phyloP scores from a whole-genome alignment of 257 asterid genomes.

The Thymus mandschuricus region DNA sequence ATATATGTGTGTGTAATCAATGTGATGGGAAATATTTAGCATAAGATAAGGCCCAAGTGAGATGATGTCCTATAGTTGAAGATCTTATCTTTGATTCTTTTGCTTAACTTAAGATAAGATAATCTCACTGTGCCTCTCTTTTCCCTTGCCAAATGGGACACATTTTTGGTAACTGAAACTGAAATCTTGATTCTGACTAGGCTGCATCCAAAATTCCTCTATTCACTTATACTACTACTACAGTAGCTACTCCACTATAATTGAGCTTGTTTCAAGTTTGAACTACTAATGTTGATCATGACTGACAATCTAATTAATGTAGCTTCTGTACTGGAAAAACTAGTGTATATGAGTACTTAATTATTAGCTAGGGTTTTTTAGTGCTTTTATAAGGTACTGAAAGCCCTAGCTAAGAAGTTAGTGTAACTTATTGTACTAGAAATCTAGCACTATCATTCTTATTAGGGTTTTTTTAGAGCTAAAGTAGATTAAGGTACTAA shows the following conservation, averaged over 20 bases:
- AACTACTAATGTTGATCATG: neutral
- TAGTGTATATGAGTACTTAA: neutral
- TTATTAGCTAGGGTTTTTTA: neutral
- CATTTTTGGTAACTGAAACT: conserved; percentile 25
- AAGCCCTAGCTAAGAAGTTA: neutral
- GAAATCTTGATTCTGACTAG: conserved; percentile 31
- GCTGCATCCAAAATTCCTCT: neutral
- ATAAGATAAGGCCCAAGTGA: conserved; percentile 35
- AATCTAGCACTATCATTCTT: too few relatives aligned
- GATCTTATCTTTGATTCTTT: conserved; percentile 56
- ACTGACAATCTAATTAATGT: neutral
- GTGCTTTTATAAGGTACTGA: neutral
- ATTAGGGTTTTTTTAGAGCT: too few relatives aligned
- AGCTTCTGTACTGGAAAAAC: neutral
- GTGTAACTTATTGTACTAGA: too few relatives aligned
- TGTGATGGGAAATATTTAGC: conserved; percentile 15
- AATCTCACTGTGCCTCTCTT: conserved; percentile 39
- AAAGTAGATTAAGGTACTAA: too few relatives aligned
- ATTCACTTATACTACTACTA: too few relatives aligned
- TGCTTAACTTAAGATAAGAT: conserved; percentile 47
- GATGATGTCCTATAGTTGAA: conserved; percentile 35
- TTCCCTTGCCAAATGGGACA: conserved; percentile 39
- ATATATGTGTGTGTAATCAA: conserved; percentile 5
- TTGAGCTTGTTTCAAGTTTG: neutral
- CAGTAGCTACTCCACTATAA: neutral